Evolutionary conservation across 1,284 basidiomycete genomes (phyloP).

Genomic region (Ganoderma meredithae): DNA sequence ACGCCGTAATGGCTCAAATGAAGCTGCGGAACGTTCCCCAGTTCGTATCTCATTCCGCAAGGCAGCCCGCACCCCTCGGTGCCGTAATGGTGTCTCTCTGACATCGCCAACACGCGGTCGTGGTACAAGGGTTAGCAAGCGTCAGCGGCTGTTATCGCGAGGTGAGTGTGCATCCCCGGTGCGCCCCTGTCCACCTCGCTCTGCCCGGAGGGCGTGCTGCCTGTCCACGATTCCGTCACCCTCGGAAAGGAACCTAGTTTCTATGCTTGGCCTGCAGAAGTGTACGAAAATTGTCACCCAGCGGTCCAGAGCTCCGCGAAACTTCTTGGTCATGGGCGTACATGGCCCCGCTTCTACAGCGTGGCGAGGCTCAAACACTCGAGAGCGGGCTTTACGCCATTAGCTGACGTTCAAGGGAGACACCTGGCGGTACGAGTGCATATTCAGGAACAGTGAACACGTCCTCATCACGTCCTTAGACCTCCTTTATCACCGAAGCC

Average conservation of each 20-base stretch:
- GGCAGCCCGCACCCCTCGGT: constrained; percentile 7
- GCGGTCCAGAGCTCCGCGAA: constrained; percentile 12
- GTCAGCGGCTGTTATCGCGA: not conserved
- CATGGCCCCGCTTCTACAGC: not conserved
- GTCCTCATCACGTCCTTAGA: constrained; percentile 5
- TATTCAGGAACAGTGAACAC: constrained; percentile 4
- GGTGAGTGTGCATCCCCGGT: not conserved
- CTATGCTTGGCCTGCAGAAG: not conserved
- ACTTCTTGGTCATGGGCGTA: not conserved
- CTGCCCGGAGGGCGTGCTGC: not conserved
- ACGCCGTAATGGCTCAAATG: not conserved
- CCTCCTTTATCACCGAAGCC: not conserved
- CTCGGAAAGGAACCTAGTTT: not conserved
- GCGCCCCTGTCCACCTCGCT: not conserved
- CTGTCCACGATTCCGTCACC: not conserved
- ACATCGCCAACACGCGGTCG: constrained; percentile 3
- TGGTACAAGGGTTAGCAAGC: constrained; percentile 2
- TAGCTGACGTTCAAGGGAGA: not conserved
- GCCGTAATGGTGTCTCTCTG: constrained; percentile 11
- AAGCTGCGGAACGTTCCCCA: constrained; percentile 3
- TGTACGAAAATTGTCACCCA: not conserved
- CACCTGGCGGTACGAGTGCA: not conserved
- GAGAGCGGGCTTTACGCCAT: constrained; percentile 6
- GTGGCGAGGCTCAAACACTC: constrained; percentile 5
- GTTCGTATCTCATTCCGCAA: constrained; percentile 8